A percentile compares a stretch with the other conserved stretches of the same genome.
Evolutionary conservation across 768 basidiomycete species (phyloP).

Genomic region (Termitomyces titanicus): DNA sequence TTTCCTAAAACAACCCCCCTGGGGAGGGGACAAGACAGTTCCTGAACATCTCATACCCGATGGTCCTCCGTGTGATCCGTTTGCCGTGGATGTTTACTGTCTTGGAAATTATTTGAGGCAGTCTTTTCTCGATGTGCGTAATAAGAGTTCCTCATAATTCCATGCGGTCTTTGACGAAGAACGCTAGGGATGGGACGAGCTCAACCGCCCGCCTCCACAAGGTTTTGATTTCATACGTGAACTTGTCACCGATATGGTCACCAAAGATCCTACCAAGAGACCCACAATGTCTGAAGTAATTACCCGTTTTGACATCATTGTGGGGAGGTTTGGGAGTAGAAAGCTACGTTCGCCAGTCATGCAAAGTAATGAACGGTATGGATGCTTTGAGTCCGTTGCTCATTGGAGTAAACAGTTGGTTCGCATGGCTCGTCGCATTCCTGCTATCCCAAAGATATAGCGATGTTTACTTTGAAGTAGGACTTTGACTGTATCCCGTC

Average conservation of each 20-base stretch:
- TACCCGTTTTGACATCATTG: slow-evolving; percentile 18
- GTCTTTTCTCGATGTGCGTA: slow-evolving; percentile 16
- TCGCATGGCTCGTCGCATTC: neutral
- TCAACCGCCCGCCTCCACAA: neutral
- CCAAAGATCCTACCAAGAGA: slow-evolving; percentile 26
- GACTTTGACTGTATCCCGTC: no score
- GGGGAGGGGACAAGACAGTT: slow-evolving; percentile 36
- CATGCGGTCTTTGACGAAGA: neutral
- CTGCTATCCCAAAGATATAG: neutral
- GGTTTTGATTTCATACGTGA: slow-evolving; percentile 20
- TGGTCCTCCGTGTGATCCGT: slow-evolving; percentile 24
- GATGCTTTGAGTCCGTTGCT: neutral
- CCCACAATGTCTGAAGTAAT: slow-evolving; percentile 30
- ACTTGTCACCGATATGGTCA: slow-evolving; percentile 15
- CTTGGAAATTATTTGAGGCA: slow-evolving; percentile 29
- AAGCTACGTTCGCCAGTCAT: slow-evolving; percentile 27
- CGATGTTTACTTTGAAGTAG: no score
- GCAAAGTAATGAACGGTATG: neutral
- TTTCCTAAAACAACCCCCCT: slow-evolving; percentile 21
- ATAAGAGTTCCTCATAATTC: neutral
- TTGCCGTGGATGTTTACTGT: slow-evolving; percentile 33
- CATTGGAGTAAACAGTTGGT: neutral
- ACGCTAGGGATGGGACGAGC: slow-evolving; percentile 2
- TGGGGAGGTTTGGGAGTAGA: slow-evolving; percentile 13
- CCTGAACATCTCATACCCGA: slow-evolving; percentile 27